Base-by-base conservation (phyloP, 768 basidiomycete species). In the Daedaleopsis nitida region DNA sequence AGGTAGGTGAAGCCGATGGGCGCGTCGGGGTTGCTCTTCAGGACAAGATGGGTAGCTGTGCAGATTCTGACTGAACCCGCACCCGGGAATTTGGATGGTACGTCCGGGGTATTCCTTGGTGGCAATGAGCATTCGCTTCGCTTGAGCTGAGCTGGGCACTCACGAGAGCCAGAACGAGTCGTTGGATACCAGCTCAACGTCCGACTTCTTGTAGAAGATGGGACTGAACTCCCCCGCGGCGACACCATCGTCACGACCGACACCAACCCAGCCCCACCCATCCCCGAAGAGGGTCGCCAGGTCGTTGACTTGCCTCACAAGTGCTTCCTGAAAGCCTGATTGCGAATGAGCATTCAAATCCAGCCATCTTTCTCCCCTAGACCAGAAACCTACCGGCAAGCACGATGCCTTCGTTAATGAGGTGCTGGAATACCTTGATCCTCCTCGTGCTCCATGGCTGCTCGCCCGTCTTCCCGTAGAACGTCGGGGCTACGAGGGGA, bases 131-230 rank as follows among this genome's bases (percentile, higher is more conserved):
- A 6, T 48, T n/a, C 17, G 24, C 37, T 32, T 32, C 39, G 48
- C 8, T 47, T 32, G 19, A 23, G 39, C 21, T 35, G 23, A n/a
- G 16, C 4, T n/a, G 14, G 27, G 27, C 23, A 71, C 80, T 62
- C 68, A 81, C 81, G 83, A 84, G 37, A 83, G 76, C 84, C 83
- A 85, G 69, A 85, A 85, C 11, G 78, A 79, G 64, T 83, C 83
- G 55, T 75, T 76, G 1, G 72, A 69, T 21, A 78, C 64, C 8
- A 81, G 72, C 10, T 68, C 71, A 47, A 83, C 65, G 38, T 73
- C 72, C 1, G 73, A 69, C 79, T 74, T 80, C 61, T 83, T 80
- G 74, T 78, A 88, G 69, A 86, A 88, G 60, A 88, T 81, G 0
- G 86, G 84, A 65, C 78, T 79, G 69, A 84, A 87, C 69, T 88